Evolutionary conservation across 1,284 basidiomycete genomes (phyloP), one percentile per base, ranked within the genome.

Genomic region (Ganoderma lingzhi): DNA sequence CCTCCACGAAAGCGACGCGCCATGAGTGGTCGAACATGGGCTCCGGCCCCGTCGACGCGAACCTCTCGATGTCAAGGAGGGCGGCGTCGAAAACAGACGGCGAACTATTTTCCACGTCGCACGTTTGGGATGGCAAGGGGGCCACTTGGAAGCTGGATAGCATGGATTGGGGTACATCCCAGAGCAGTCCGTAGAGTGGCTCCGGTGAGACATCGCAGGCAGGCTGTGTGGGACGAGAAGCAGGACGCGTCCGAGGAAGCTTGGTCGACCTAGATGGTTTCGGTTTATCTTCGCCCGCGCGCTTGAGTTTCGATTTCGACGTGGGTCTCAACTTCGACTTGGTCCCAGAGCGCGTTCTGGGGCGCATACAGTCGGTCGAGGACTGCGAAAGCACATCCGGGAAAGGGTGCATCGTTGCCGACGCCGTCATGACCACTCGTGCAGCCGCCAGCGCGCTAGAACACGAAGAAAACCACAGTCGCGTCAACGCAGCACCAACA

Each of bases 21-120:
- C 71, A 73, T 1, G 70, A 62, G 35, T 73, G 59, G 41, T 71
- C 70, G 63, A 68, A 73, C 72, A 73, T 71, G 6, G 70, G 66
- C 44, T 71, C 64, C 23, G 72, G 66, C 2, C 68, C 70, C 0
- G 66, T 66, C 8, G 70, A 56, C 14, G 42, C 23, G 32, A 68
- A 71, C 32, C 17, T 23, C 23, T 61, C 10, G 8, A 15, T 28
- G 39, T 61, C 39, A 41, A 17, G 23, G 10, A 51, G 23, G n/a
- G 6, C n/a, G 5, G 10, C 14, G 30, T 30, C 45, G 14, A n/a
- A 23, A 30, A 58, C 23, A n/a, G 61, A 30, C 6, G 59, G 28
- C 4, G 45, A 42, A 17, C n/a, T 51, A 0, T 17, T 12, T 37
- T 41, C 53, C 6, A 32, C 44, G 9, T 62, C 45, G 39, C 68